phyloP scores from a whole-genome alignment of 2,329 filamentous ascomycete species.

The Neopestalotiopsis rosae region DNA sequence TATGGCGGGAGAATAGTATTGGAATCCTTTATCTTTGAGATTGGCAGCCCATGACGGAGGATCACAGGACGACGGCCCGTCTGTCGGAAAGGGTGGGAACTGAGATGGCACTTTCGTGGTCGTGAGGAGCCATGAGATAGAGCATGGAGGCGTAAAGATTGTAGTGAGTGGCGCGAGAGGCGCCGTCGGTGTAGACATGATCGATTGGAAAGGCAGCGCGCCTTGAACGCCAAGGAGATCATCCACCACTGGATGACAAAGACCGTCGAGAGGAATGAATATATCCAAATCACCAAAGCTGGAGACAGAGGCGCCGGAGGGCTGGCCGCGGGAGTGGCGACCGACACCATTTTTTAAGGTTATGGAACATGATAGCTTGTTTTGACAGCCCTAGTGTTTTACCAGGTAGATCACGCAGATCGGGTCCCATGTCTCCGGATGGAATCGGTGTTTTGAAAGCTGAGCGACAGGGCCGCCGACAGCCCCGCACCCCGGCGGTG shows the following conservation, averaged over 20 bases:
- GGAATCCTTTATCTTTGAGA: constrained; percentile 40
- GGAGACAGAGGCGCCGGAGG: neutral
- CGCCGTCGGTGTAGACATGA: constrained; percentile 19
- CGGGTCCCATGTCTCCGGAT: constrained; percentile 11
- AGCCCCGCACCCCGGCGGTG: constrained; percentile 3
- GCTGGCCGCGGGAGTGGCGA: neutral
- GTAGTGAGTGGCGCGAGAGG: constrained; percentile 45
- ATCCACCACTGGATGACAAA: neutral
- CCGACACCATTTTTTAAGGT: constrained; percentile 11
- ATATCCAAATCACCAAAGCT: constrained; percentile 3
- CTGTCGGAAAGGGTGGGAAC: constrained; percentile 40
- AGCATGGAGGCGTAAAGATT: constrained; percentile 45
- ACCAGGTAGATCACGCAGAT: constrained; percentile 7
- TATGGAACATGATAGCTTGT: constrained; percentile 3
- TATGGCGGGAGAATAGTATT: constrained; percentile 46
- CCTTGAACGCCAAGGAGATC: constrained; percentile 2
- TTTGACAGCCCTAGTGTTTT: neutral
- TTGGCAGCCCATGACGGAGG: constrained; percentile 43
- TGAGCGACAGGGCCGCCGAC: neutral
- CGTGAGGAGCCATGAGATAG: constrained; percentile 45
- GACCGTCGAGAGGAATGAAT: neutral
- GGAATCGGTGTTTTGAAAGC: constrained; percentile 9
- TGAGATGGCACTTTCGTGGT: constrained; percentile 44
- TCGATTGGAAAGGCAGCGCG: neutral
- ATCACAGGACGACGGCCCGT: constrained; percentile 38